Base-by-base conservation (phyloP, 2,329 filamentous ascomycete genomes). In the Ophiosphaerella korrae region DNA sequence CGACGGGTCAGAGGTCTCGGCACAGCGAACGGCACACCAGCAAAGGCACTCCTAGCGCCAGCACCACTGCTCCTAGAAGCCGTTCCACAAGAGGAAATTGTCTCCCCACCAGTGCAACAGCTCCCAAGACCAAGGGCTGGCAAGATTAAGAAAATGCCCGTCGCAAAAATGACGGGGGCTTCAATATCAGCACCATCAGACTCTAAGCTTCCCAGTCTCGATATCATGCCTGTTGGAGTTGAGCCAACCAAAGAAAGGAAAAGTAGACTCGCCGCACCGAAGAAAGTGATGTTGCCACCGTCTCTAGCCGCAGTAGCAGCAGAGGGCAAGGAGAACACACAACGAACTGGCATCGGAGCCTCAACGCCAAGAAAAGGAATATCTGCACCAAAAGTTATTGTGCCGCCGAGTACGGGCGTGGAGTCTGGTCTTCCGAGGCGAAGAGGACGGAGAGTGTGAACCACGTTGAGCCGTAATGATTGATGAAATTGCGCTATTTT, bases 1-100 rank as follows among this genome's bases (percentile, higher is more conserved):
- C 65, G 71, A 12, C 62, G 71, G 29, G 60, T 70, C 1, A 58
- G 58, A 11, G 68, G 67, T 1, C 52, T 75, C 0, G 73, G 73
- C 3, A 66, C 70, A 2, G 54, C 64, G 11, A 75, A 75, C 48
- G 71, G 73, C 2, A 72, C 71, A 8, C 73, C 74, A 16, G 71
- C 65, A 7, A 76, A 75, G 45, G 71, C 63, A 0, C 53, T 75
- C 7, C 52, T 73, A 1, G 56, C 62, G 2, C 62, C 66, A n/a
- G 45, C 58, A 3, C 64, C 64, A 16, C 48, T 73, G 3, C 61
- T 11, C 14, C 55, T 64, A 26, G 60, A 66, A 23, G 45, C 45
- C 7, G 34, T 41, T 3, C 21, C 42, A 55, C 23, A 45, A 37
- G 26, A 29, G 3, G 26, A 29, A 6, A 33, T 45, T 37, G 21